A percentile compares a stretch with the other conserved stretches of the same genome.
Conservation (phyloP, 306 rosid genomes). For the Trifolium pratense region DNA sequence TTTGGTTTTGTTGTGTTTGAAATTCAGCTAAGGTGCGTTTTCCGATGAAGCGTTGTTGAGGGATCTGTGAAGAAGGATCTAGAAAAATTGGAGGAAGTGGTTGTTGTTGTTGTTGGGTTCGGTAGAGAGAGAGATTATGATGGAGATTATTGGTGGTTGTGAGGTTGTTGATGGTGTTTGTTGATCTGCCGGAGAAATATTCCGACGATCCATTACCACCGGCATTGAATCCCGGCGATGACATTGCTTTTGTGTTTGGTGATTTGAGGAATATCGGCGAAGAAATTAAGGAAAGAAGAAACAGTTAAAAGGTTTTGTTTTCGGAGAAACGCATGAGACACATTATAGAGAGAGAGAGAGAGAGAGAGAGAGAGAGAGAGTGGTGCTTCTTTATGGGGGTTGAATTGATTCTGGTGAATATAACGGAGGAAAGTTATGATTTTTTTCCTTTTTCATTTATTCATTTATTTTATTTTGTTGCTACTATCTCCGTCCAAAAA, state of each 20-base stretch:
- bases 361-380: conserved; percentile 15
- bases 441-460: not conserved
- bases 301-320: conserved; percentile 46
- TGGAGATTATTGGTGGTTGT: conserved; percentile 39
- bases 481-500: too few relatives aligned
- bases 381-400: conserved; percentile 42
- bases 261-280: not conserved
- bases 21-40: conserved; percentile 77
- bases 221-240: conserved; percentile 71
- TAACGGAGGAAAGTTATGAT: conserved; percentile 40
- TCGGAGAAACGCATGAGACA: conserved; percentile 60
- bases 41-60: conserved; percentile 47
- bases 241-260: conserved; percentile 40
- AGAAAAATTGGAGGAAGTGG: conserved; percentile 54
- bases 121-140: conserved; percentile 52
- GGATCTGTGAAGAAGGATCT: conserved; percentile 76
- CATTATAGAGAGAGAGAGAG: conserved; percentile 23
- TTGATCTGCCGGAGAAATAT: conserved; percentile 55
- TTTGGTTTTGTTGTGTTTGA: conserved; percentile 47
- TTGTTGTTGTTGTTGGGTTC: conserved; percentile 63
- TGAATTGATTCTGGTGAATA: conserved; percentile 54
- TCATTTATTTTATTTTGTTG: not conserved
- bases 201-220: conserved; percentile 69
- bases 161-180: conserved; percentile 37
- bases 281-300: conserved; percentile 25